Conservation (phyloP, 2,329 filamentous ascomycete species). For the Colletotrichum endophyticum region DNA sequence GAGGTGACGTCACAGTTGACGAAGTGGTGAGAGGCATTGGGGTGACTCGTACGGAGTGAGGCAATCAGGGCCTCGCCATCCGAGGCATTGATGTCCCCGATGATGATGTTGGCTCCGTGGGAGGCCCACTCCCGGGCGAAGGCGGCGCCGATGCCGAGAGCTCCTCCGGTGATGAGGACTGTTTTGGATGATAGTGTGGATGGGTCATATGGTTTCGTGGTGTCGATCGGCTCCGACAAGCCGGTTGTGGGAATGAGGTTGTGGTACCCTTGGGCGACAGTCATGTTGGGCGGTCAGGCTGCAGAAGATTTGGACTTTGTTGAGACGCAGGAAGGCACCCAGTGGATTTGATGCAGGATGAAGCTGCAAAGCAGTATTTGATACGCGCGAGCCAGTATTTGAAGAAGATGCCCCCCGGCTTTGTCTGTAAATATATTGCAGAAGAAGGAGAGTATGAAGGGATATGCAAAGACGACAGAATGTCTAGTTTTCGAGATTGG, state of each 20-base stretch:
- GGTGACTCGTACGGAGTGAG: conserved; percentile 46
- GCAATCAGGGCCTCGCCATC: conserved; percentile 60
- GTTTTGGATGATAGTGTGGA: conserved; percentile 57
- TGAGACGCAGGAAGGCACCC: background rate
- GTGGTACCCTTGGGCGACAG: conserved; percentile 6
- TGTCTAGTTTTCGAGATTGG: background rate
- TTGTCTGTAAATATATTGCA: background rate
- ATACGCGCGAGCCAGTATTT: background rate
- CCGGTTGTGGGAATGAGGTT: conserved; percentile 11
- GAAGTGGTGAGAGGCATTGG: conserved; percentile 45
- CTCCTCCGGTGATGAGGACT: conserved; percentile 68
- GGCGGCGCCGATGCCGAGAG: conserved; percentile 63
- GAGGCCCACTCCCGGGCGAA: conserved; percentile 60
- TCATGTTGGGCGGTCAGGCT: conserved; percentile 5
- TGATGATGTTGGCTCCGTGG: conserved; percentile 63
- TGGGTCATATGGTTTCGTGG: conserved; percentile 46
- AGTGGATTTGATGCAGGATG: background rate
- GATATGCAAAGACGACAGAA: background rate
- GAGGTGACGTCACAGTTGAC: conserved; percentile 68
- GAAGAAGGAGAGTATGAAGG: background rate
- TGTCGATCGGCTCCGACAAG: conserved; percentile 50
- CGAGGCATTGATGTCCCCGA: conserved; percentile 65
- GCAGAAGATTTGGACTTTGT: background rate
- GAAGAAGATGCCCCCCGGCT: background rate
- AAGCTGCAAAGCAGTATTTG: background rate